Evolutionary conservation across 306 rosid genomes (phyloP).

Genomic region (Coriaria nepalensis): DNA sequence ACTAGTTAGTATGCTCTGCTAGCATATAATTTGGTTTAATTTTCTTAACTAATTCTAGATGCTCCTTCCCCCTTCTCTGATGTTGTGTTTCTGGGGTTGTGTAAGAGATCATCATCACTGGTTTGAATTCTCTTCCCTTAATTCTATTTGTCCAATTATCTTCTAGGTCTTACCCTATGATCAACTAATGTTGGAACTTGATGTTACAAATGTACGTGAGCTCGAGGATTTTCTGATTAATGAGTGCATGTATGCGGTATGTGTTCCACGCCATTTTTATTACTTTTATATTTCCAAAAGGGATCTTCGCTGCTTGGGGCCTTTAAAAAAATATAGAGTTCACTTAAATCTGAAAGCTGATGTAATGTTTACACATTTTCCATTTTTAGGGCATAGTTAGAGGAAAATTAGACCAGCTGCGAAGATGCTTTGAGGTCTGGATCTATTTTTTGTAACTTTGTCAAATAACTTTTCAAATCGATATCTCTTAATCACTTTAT

Average conservation of each 20-base stretch:
- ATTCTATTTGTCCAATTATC: constrained; percentile 8
- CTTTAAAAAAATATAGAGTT: background rate
- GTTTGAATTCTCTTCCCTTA: constrained; percentile 2
- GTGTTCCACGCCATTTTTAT: constrained; percentile 17
- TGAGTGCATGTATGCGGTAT: constrained; percentile 98
- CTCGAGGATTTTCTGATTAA: constrained; percentile 95
- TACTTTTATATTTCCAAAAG: background rate
- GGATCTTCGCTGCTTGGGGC: background rate
- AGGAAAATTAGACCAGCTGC: constrained; percentile 90
- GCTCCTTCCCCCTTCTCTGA: no score
- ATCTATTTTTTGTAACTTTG: constrained; percentile 4
- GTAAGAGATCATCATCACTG: background rate
- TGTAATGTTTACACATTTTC: no score
- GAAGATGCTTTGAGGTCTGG: constrained; percentile 86
- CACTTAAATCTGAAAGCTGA: constrained; percentile 7
- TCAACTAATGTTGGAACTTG: constrained; percentile 83
- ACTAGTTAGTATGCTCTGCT: no score
- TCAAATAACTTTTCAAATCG: background rate
- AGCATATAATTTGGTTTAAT: no score
- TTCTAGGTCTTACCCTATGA: constrained; percentile 74
- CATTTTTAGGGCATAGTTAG: constrained; percentile 67
- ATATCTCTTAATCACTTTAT: background rate
- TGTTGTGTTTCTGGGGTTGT: background rate
- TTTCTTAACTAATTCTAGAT: no score
- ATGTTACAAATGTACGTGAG: constrained; percentile 69